Evolutionary conservation across 495 filamentous ascomycete species (phyloP).

Genomic region (Achaetomiella virescens): DNA sequence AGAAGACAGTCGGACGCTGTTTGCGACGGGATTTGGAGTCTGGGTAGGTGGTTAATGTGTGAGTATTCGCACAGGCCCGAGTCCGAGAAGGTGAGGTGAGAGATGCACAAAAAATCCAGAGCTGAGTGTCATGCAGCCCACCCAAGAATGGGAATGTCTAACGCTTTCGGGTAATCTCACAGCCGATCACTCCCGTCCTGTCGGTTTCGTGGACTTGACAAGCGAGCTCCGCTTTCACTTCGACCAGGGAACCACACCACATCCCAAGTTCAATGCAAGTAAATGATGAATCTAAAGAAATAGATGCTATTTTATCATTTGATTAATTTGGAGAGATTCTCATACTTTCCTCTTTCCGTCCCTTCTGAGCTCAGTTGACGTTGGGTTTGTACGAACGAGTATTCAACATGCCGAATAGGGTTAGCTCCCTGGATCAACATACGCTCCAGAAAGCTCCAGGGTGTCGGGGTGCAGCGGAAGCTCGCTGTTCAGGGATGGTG

Average conservation of each 20-base stretch:
- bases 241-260: no score
- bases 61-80: no score
- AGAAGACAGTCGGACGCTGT: no score
- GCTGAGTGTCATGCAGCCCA: not conserved
- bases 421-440: slow-evolving; percentile 2
- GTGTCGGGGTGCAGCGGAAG: not conserved
- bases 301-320: no score
- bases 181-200: slow-evolving; percentile 3
- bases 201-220: not conserved
- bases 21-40: no score
- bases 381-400: no score
- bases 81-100: no score
- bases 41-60: no score
- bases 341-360: not conserved
- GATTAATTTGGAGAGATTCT: not conserved
- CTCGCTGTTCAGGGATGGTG: not conserved
- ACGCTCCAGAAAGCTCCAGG: not conserved
- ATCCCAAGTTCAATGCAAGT: no score
- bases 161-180: slow-evolving; percentile 4
- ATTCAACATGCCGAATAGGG: not conserved
- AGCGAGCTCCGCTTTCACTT: not conserved
- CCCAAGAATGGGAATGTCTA: not conserved
- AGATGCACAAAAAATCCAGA: not conserved
- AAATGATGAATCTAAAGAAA: no score
- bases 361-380: no score